These are phyloP conservation scores for Prunus armeniaca DNA, from an alignment of 306 rosid species.

Conservation along the genomic window DNA sequence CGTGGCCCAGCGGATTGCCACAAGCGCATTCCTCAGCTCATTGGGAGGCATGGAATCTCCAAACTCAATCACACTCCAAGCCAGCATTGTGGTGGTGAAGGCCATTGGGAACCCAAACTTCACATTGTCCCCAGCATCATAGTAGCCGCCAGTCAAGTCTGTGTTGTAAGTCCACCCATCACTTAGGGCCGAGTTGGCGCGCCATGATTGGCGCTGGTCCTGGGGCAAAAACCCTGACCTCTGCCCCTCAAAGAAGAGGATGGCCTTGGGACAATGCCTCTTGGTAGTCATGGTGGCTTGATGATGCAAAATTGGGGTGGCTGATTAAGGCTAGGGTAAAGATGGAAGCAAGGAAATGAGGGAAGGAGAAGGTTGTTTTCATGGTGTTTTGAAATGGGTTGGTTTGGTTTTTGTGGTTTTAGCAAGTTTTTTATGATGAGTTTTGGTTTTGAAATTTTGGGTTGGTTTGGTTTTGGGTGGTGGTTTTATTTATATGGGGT, in stretches of 20 bases:
- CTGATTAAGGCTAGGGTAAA: background rate
- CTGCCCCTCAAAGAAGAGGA: constrained; percentile 84
- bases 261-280: constrained; percentile 77
- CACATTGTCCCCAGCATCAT: constrained; percentile 92
- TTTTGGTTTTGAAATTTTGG: background rate
- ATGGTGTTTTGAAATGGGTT: background rate
- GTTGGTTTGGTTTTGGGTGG: background rate
- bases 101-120: constrained; percentile 96
- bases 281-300: constrained; percentile 50
- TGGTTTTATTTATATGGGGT: constrained; percentile 13
- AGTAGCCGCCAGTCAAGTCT: constrained; percentile 90
- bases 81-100: constrained; percentile 83
- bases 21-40: constrained; percentile 53
- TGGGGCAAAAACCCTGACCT: constrained; percentile 73
- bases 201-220: constrained; percentile 65
- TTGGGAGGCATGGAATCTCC: constrained; percentile 73
- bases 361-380: constrained; percentile 22
- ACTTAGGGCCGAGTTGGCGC: constrained; percentile 60
- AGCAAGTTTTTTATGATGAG: background rate
- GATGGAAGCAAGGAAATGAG: background rate
- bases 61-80: constrained; percentile 92
- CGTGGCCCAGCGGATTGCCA: constrained; percentile 81
- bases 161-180: constrained; percentile 70
- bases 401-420: background rate
- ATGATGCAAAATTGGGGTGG: background rate